Conservation (phyloP, 345 rosid species). For the Leavenworthia alabamica region DNA sequence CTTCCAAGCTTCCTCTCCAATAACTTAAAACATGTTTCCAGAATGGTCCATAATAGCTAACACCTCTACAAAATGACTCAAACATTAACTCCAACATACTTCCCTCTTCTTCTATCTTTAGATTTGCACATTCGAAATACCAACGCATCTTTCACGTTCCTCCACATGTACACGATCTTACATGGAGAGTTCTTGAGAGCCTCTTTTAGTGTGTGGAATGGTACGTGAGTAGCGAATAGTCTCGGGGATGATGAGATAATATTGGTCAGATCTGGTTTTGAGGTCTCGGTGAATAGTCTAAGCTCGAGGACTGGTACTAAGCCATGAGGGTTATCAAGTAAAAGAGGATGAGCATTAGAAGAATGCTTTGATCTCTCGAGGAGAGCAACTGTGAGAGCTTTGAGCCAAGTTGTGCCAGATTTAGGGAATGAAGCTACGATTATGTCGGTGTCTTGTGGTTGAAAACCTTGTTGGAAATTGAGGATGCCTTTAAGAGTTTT, state of each 20-base stretch:
- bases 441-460: conserved; percentile 13
- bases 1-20: conserved; percentile 19
- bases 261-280: background rate
- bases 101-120: background rate
- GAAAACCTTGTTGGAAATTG: conserved; percentile 1
- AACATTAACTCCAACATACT: background rate
- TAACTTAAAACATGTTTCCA: conserved; percentile 28
- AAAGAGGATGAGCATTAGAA: conserved; percentile 2
- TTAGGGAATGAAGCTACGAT: conserved; percentile 7
- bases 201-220: conserved; percentile 6
- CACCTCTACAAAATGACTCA: conserved; percentile 26
- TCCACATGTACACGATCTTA: conserved; percentile 16
- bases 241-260: background rate
- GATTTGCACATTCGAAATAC: conserved; percentile 10
- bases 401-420: conserved; percentile 30
- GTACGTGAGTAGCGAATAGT: conserved; percentile 22
- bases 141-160: conserved; percentile 27
- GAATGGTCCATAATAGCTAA: conserved; percentile 7
- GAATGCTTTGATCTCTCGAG: background rate
- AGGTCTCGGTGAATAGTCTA: background rate
- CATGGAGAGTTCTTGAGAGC: conserved; percentile 3
- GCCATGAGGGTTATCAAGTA: conserved; percentile 11
- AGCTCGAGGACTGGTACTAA: conserved; percentile 13
- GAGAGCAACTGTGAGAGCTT: conserved; percentile 16
- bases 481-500: conserved; percentile 2